These are phyloP conservation scores for Detonula confervacea DNA, from an alignment of 352 stramenopile genomes.

Conservation along the genomic window DNA sequence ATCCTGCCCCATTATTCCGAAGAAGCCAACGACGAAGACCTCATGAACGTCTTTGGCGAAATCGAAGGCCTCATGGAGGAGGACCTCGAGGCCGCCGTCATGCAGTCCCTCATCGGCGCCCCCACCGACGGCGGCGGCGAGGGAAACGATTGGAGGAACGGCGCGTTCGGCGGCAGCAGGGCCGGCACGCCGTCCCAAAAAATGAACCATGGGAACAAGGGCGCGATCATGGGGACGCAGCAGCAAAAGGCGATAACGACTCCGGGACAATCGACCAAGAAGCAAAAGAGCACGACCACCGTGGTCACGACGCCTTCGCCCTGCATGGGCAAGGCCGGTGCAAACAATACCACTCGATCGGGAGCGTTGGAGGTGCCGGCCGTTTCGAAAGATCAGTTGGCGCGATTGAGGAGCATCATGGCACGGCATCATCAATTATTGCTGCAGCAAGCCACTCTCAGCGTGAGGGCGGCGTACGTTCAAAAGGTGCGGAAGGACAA, in stretches of 20 bases:
- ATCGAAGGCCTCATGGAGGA: conserved; percentile 80
- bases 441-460: conserved; percentile 72
- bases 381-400: conserved; percentile 61
- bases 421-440: conserved; percentile 78
- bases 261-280: conserved; percentile 42
- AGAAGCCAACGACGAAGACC: conserved; percentile 26
- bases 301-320: conserved; percentile 41
- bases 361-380: conserved; percentile 27
- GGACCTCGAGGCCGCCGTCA: conserved; percentile 77
- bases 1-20: neutral
- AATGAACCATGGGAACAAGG: conserved; percentile 10
- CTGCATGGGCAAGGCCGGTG: neutral
- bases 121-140: neutral
- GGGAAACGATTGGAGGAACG: neutral
- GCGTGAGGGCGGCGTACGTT: conserved; percentile 68
- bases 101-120: conserved; percentile 47
- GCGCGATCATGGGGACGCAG: conserved; percentile 33
- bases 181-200: neutral
- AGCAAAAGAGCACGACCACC: conserved; percentile 56
- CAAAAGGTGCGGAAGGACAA: conserved; percentile 42
- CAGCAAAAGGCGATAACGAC: conserved; percentile 52
- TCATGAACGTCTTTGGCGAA: conserved; percentile 65
- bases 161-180: neutral
- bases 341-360: neutral
- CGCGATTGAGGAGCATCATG: conserved; percentile 60